Conservation (phyloP, 352 stramenopile species). For the Phytophthora cryptogea region DNA sequence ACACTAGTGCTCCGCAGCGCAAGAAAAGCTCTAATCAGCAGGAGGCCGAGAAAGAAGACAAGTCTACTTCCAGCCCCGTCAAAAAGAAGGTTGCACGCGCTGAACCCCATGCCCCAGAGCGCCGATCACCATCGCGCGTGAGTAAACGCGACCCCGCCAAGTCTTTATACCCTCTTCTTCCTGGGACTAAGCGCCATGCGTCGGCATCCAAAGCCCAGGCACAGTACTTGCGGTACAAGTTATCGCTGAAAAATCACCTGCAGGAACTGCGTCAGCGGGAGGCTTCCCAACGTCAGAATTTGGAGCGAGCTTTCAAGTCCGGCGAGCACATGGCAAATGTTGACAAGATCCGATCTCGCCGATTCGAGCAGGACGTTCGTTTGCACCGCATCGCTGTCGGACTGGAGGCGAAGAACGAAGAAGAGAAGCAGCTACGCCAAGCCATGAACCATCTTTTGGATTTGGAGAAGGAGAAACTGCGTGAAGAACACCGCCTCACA, state of each 20-base stretch:
- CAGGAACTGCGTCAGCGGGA: conserved; percentile 68
- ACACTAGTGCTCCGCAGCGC: neutral
- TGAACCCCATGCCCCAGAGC: conserved; percentile 24
- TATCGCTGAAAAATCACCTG: conserved; percentile 70
- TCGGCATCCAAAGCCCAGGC: conserved; percentile 45
- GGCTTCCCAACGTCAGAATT: conserved; percentile 56
- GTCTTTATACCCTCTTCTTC: conserved; percentile 52
- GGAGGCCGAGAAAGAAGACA: conserved; percentile 31
- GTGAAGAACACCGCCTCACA: conserved; percentile 64
- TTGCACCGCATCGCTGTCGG: conserved; percentile 68
- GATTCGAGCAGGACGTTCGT: conserved; percentile 72
- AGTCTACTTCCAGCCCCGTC: conserved; percentile 27
- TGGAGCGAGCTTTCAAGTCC: conserved; percentile 66
- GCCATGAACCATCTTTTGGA: conserved; percentile 66
- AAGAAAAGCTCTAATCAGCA: conserved; percentile 33
- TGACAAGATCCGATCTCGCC: conserved; percentile 67
- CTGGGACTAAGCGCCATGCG: conserved; percentile 19
- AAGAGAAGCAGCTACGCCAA: conserved; percentile 70
- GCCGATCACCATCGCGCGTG: conserved; percentile 2
- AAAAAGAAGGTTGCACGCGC: conserved; percentile 41
- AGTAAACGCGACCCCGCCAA: conserved; percentile 12
- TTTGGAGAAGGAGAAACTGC: conserved; percentile 70
- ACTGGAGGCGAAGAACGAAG: conserved; percentile 60
- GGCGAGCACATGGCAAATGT: conserved; percentile 68
- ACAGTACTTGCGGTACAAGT: conserved; percentile 72